Percentiles rank a stretch among this genome's conserved stretches.
Evolutionary conservation across 1,284 basidiomycete species (phyloP).

Genomic region (Melampsora americana): DNA sequence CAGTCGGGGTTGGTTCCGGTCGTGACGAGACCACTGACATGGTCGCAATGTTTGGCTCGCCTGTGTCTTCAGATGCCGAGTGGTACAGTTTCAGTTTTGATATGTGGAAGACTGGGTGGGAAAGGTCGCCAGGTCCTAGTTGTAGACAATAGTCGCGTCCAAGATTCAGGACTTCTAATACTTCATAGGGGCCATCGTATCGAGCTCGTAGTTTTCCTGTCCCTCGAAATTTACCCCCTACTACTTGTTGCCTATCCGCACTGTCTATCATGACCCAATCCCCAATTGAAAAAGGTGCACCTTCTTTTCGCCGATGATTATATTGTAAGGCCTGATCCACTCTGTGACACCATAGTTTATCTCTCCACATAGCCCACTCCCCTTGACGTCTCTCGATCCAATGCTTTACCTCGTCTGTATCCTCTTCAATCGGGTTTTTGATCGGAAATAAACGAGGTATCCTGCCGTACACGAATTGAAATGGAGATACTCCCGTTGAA

Average conservation of each 20-base stretch:
- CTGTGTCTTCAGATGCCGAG: too few species aligned
- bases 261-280: background rate
- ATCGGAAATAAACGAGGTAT: too few species aligned
- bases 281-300: background rate
- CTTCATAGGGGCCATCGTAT: conserved; percentile 1
- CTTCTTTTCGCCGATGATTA: background rate
- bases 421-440: background rate
- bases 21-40: too few species aligned
- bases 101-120: conserved; percentile 6
- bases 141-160: background rate
- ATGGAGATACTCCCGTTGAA: conserved; percentile 45
- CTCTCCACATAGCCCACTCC: background rate
- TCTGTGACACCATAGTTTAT: background rate
- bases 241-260: background rate
- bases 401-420: background rate
- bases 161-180: background rate
- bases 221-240: too few species aligned
- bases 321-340: background rate
- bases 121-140: background rate
- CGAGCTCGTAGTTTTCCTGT: background rate
- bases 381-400: background rate
- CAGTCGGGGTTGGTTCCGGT: too few species aligned
- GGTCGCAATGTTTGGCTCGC: too few species aligned
- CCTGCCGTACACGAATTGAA: too few species aligned
- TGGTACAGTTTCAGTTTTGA: conserved; percentile 10